phyloP scores from a whole-genome alignment of 2,329 filamentous ascomycete species.

The Ophiostoma sp. region DNA sequence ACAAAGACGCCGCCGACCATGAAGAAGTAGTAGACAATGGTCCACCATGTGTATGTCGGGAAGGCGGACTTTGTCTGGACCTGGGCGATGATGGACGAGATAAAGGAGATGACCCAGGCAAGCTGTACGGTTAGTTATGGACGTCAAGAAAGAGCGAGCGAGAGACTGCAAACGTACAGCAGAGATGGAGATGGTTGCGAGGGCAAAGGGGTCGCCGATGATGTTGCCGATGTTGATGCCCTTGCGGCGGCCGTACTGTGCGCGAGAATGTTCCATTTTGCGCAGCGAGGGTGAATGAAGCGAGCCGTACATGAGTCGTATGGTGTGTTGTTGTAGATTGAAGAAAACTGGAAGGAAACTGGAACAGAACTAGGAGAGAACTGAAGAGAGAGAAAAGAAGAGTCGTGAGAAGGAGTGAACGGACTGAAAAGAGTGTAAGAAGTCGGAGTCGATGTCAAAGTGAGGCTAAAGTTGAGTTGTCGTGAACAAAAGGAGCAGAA shows the following conservation, averaged over 20 bases:
- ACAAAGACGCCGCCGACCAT: conserved; percentile 73
- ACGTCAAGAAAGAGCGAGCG: neutral
- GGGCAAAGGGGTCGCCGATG: conserved; percentile 89
- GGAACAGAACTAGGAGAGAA: no score
- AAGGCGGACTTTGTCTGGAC: conserved; percentile 51
- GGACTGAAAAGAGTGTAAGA: conserved; percentile 18
- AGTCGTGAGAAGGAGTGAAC: neutral
- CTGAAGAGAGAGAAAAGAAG: conserved; percentile 13
- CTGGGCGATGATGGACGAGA: conserved; percentile 73
- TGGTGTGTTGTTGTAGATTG: conserved; percentile 32
- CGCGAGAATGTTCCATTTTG: conserved; percentile 72
- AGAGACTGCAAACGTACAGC: conserved; percentile 54
- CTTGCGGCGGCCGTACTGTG: conserved; percentile 49
- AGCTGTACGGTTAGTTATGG: conserved; percentile 50
- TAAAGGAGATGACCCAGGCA: conserved; percentile 90
- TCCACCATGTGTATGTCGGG: conserved; percentile 91
- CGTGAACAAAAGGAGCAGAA: conserved; percentile 1
- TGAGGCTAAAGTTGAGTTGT: neutral
- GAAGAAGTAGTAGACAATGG: conserved; percentile 77
- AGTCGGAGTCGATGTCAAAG: conserved; percentile 12
- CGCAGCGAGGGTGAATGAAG: conserved; percentile 66
- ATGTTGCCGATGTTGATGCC: conserved; percentile 79
- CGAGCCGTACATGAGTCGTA: conserved; percentile 53
- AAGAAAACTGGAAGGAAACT: neutral
- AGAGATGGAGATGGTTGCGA: conserved; percentile 88